phyloP scores from a whole-genome alignment of 108 stramenopile genomes.

The Fistulifera solaris region DNA sequence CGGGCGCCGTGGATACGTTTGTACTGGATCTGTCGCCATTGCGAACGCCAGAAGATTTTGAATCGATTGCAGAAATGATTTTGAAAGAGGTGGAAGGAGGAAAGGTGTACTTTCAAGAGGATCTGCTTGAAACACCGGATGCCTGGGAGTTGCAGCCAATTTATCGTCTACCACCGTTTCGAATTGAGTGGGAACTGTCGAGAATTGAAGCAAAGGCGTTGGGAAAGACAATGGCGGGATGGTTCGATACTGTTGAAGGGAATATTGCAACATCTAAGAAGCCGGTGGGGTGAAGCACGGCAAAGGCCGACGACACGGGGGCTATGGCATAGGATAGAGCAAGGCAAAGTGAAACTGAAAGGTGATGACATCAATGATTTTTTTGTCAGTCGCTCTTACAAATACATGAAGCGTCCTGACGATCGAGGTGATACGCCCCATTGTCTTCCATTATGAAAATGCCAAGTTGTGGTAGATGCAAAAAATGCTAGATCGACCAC shows the following conservation, averaged over 20 bases:
- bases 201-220: slow-evolving; percentile 59
- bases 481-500: no score
- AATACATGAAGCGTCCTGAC: no score
- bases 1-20: slow-evolving; percentile 35
- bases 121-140: slow-evolving; percentile 11
- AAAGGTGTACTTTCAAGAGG: slow-evolving; percentile 14
- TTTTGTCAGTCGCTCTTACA: no score
- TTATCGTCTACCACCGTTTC: slow-evolving; percentile 62
- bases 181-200: slow-evolving; percentile 38
- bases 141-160: slow-evolving; percentile 52
- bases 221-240: slow-evolving; percentile 46
- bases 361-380: no score
- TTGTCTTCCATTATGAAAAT: no score
- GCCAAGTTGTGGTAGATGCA: no score
- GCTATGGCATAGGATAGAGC: slow-evolving; percentile 71
- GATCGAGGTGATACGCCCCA: no score
- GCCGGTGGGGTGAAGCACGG: slow-evolving; percentile 66
- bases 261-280: slow-evolving; percentile 39
- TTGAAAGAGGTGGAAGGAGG: slow-evolving; percentile 16
- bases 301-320: slow-evolving; percentile 63
- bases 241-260: slow-evolving; percentile 43
- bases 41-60: slow-evolving; percentile 41
- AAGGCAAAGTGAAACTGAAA: not conserved
- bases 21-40: slow-evolving; percentile 72
- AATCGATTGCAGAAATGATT: slow-evolving; percentile 23